Percentiles rank a stretch among this genome's conserved stretches.
phyloP scores from a whole-genome alignment of 495 filamentous ascomycete species.

The Articulospora tetracladia region DNA sequence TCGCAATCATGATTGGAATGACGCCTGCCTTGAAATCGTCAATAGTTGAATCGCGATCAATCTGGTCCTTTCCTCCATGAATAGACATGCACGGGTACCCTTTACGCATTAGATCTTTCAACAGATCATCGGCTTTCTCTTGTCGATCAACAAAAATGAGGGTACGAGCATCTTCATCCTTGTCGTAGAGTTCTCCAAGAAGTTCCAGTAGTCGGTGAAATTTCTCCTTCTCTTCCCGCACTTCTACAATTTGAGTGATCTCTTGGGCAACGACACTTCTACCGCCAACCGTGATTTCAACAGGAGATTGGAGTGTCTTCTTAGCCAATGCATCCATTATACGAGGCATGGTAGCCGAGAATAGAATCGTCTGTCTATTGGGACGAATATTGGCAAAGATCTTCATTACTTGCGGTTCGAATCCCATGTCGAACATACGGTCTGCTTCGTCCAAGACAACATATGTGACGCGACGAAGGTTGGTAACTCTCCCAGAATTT shows the following conservation, averaged over 20 bases:
- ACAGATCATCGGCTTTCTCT: slow-evolving; percentile 83
- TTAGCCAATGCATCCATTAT: slow-evolving; percentile 89
- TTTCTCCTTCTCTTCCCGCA: slow-evolving; percentile 78
- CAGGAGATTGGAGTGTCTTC: slow-evolving; percentile 78
- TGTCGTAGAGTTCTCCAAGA: slow-evolving; percentile 80
- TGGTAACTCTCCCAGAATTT: slow-evolving; percentile 89
- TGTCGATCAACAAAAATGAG: slow-evolving; percentile 95
- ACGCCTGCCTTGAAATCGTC: slow-evolving; percentile 91
- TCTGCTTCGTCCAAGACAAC: slow-evolving; percentile 96
- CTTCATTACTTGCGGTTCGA: slow-evolving; percentile 97
- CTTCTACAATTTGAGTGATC: slow-evolving; percentile 91
- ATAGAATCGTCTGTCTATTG: slow-evolving; percentile 88
- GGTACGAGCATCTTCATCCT: slow-evolving; percentile 83
- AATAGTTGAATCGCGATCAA: slow-evolving; percentile 92
- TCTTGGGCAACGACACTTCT: slow-evolving; percentile 89
- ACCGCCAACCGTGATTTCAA: slow-evolving; percentile 91
- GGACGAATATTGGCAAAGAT: slow-evolving; percentile 88
- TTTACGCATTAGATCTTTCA: slow-evolving; percentile 78
- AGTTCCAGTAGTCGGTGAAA: slow-evolving; percentile 81
- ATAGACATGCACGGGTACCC: slow-evolving; percentile 96
- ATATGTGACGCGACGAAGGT: slow-evolving; percentile 83
- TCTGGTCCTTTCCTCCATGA: slow-evolving; percentile 93
- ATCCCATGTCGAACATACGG: slow-evolving; percentile 99
- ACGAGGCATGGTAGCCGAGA: slow-evolving; percentile 94
- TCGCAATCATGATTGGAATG: slow-evolving; percentile 87